Evolutionary conservation across 1,284 basidiomycete genomes (phyloP).

Genomic region (Tilletia walkeri): DNA sequence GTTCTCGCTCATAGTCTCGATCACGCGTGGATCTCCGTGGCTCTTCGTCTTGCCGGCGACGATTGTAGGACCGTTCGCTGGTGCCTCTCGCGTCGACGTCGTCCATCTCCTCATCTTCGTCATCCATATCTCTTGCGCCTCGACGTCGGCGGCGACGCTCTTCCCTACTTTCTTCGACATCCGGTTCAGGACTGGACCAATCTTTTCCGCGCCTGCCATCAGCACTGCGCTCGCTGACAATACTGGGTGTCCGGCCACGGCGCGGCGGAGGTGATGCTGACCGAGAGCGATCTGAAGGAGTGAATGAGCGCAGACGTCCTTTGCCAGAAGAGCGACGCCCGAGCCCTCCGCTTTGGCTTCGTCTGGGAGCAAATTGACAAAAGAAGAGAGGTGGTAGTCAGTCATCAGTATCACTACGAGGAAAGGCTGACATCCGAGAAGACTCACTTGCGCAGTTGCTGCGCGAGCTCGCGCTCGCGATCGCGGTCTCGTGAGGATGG

Average conservation of each 20-base stretch:
- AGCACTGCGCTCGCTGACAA: neutral
- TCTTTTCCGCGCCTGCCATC: neutral
- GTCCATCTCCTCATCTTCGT: neutral
- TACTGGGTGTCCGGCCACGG: neutral
- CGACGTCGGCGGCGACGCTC: slow-evolving; percentile 14
- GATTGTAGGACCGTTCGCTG: neutral
- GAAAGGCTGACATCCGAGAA: slow-evolving; percentile 36
- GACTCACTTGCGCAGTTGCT: slow-evolving; percentile 46
- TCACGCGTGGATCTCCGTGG: slow-evolving; percentile 32
- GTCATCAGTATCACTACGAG: too few relatives aligned
- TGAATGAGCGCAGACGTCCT: neutral
- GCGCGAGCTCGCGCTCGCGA: slow-evolving; percentile 47
- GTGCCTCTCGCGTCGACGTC: neutral
- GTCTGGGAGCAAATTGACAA: too few relatives aligned
- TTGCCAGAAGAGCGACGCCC: neutral
- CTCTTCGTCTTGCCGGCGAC: slow-evolving; percentile 31
- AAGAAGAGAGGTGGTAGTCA: too few relatives aligned
- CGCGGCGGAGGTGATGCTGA: slow-evolving; percentile 6
- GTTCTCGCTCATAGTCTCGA: slow-evolving; percentile 25
- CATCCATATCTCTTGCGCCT: slow-evolving; percentile 11
- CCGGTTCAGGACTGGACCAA: neutral
- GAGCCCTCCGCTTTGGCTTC: too few relatives aligned
- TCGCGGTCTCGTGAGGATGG: slow-evolving; percentile 21
- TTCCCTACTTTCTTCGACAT: neutral
- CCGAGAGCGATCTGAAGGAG: slow-evolving; percentile 11